Evolutionary conservation across 1,284 basidiomycete genomes (phyloP).

Genomic region (Takashimella koratensis): DNA sequence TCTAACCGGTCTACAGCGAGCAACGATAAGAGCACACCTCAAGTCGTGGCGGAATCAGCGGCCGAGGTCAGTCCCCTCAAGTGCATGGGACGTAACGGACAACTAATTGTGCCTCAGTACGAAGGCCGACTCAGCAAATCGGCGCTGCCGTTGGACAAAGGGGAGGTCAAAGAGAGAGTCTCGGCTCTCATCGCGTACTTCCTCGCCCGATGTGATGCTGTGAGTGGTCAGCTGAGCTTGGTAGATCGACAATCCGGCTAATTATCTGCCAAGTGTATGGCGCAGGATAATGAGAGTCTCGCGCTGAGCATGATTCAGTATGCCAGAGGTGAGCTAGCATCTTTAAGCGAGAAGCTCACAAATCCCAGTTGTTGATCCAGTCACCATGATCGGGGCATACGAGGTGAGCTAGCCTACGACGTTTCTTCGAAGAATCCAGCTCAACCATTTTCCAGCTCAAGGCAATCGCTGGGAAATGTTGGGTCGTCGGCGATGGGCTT

Average conservation of each 20-base stretch:
- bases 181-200: constrained; percentile 3
- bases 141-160: neutral
- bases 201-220: constrained; percentile 6
- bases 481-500: neutral
- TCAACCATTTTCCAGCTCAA: constrained; percentile 7
- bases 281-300: constrained; percentile 2
- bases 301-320: constrained; percentile 6
- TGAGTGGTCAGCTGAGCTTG: neutral
- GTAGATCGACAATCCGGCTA: neutral
- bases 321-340: neutral
- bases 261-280: constrained; percentile 2
- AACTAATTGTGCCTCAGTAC: too few relatives aligned
- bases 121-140: neutral
- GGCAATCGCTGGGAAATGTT: constrained; percentile 1
- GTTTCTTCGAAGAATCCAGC: too few relatives aligned
- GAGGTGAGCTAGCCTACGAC: neutral
- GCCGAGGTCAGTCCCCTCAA: neutral
- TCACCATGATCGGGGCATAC: neutral
- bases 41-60: neutral
- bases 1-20: neutral
- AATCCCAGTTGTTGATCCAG: neutral
- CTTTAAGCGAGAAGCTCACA: neutral
- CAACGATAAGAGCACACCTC: neutral
- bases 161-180: neutral
- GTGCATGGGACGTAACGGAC: too few relatives aligned